Evolutionary conservation across 345 rosid species (phyloP).

Genomic region (Syzygium oleosum): DNA sequence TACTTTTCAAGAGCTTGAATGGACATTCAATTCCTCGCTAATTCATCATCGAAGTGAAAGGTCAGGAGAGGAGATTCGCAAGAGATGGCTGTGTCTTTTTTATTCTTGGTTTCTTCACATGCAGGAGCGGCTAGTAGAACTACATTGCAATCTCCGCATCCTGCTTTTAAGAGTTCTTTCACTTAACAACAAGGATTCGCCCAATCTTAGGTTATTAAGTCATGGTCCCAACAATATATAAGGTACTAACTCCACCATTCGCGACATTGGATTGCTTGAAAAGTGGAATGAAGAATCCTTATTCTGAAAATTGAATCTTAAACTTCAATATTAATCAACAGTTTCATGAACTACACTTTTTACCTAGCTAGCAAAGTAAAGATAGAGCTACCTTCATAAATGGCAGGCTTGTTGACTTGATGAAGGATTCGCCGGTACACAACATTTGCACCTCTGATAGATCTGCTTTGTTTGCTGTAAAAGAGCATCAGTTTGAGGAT

Average conservation of each 20-base stretch:
- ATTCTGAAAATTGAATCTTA: neutral
- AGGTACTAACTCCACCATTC: neutral
- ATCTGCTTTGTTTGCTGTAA: conserved; percentile 86
- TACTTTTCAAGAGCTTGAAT: neutral
- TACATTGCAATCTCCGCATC: neutral
- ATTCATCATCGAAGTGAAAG: neutral
- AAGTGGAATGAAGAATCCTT: neutral
- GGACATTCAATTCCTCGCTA: neutral
- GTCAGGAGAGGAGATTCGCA: neutral
- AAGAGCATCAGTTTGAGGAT: conserved; percentile 62
- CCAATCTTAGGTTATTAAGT: neutral
- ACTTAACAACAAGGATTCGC: neutral
- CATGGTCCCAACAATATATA: neutral
- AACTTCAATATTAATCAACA: neutral
- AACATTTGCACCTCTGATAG: conserved; percentile 80
- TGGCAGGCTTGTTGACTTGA: conserved; percentile 71
- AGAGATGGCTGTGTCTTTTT: neutral
- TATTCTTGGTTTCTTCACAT: neutral
- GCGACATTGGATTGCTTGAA: neutral
- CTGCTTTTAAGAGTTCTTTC: neutral
- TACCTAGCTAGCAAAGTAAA: neutral
- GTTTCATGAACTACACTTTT: neutral
- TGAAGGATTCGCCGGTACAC: conserved; percentile 51
- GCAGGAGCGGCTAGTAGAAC: neutral
- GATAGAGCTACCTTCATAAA: conserved; percentile 18